Evolutionary conservation across 1,284 basidiomycete genomes (phyloP), one percentile per base, ranked within the genome.

Genomic region (Mycena citricolor): DNA sequence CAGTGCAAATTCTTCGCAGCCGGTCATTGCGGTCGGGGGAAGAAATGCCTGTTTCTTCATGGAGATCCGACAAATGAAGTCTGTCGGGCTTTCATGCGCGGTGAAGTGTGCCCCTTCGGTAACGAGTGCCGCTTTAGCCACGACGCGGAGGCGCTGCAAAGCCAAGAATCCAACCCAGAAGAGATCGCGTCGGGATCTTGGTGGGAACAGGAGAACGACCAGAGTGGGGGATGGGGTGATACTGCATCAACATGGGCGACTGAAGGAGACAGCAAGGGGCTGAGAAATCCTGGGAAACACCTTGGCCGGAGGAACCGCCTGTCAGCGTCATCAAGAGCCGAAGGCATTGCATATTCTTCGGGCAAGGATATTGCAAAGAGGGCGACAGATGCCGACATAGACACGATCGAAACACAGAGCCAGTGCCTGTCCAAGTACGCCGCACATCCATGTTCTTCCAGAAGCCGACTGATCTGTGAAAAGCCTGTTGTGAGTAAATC

Each of bases 281-380:
- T 25, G 45, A 51, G 38, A 35, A 39, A 26, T 42, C 40, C 32
- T 51, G 59, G 57, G 13, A 31, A 35, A 5, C 45, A 32, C 32
- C 44, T 17, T 25, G 52, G 42, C 22, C 28, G 42, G 17, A 23
- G n/a, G 29, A 47, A 35, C 34, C 38, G 16, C 33, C 32, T 39
- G 32, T 49, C 40, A 44, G 46, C 28, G 44, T 45, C 47, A 16
- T n/a, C n/a, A n/a, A n/a, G n/a, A 46, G 60, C n/a, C n/a, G 48
- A 11, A 55, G n/a, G n/a, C n/a, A 56, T 11, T 71, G 69, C 41
- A 60, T 55, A 30, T 55, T 35, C 17, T 64, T 61, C 47, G 61
- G 60, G 1, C 63, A 64, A 54, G 69, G 69, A 1, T 47, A 56
- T 50, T 71, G 69, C 36, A 16, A 7, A 10, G 52, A 40, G 10